These are phyloP conservation scores for Nicotiana noctiflora DNA, from an alignment of 257 asterid species.

Conservation along the genomic window DNA sequence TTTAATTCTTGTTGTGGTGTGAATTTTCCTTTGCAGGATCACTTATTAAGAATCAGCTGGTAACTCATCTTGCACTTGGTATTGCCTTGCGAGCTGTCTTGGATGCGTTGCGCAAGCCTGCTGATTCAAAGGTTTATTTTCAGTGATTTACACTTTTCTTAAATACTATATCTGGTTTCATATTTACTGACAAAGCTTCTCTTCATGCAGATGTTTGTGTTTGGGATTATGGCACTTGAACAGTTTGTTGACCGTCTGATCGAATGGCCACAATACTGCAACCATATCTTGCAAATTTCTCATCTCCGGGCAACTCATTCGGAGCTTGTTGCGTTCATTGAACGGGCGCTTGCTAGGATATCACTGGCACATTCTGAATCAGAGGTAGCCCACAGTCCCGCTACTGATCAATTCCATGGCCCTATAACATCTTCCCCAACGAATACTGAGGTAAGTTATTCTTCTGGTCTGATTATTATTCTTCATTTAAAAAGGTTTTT, in stretches of 20 bases:
- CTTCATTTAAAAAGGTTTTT: neutral
- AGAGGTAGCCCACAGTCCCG: constrained; percentile 41
- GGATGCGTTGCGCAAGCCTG: constrained; percentile 90
- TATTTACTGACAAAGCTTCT: constrained; percentile 13
- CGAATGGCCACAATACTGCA: constrained; percentile 99
- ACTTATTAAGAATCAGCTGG: constrained; percentile 90
- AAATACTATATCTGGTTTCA: constrained; percentile 9
- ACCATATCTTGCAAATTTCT: constrained; percentile 89
- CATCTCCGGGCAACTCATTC: constrained; percentile 73
- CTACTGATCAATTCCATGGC: constrained; percentile 49
- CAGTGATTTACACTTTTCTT: neutral
- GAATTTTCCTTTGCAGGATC: constrained; percentile 49
- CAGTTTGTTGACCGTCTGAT: constrained; percentile 87
- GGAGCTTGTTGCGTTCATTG: constrained; percentile 65
- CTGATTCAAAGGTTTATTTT: constrained; percentile 73
- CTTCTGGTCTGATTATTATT: neutral
- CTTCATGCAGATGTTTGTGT: constrained; percentile 72
- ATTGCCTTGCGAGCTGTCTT: constrained; percentile 90
- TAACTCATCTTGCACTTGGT: constrained; percentile 83
- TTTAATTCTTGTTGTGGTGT: neutral
- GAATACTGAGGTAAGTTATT: constrained; percentile 47
- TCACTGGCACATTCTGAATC: constrained; percentile 68
- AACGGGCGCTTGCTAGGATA: constrained; percentile 57
- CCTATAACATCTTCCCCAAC: constrained; percentile 38
- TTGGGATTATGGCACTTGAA: constrained; percentile 89